A percentile compares a stretch with the other conserved stretches of the same genome.
These are phyloP conservation scores for Patellaria atrata DNA, from an alignment of 495 filamentous ascomycete genomes.

Conservation along the genomic window DNA sequence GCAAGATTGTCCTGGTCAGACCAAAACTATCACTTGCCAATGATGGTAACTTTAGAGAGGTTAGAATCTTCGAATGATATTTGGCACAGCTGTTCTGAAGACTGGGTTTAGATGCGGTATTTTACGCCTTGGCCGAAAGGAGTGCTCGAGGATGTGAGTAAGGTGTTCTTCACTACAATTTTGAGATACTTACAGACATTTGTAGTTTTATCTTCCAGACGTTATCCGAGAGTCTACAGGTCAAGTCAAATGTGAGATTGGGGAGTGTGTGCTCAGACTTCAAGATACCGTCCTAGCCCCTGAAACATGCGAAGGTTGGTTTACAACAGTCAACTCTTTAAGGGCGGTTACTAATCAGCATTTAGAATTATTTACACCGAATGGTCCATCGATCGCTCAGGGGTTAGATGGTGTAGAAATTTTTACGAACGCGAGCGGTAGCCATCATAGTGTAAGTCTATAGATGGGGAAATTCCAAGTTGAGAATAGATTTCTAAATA, in stretches of 20 bases:
- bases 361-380: conserved; percentile 31
- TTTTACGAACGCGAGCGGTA: conserved; percentile 60
- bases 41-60: too few relatives aligned
- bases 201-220: conserved; percentile 59
- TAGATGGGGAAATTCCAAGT: too few relatives aligned
- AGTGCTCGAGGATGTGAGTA: too few relatives aligned
- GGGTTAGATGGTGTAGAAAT: conserved; percentile 56
- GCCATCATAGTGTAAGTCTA: conserved; percentile 60
- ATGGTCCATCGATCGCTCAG: conserved; percentile 33
- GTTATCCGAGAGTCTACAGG: conserved; percentile 48
- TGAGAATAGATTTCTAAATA: too few relatives aligned
- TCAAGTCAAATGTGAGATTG: conserved; percentile 49
- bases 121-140: conserved; percentile 54
- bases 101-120: conserved; percentile 43
- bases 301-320: conserved; percentile 17
- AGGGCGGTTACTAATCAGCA: conserved; percentile 22
- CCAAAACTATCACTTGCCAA: conserved; percentile 78
- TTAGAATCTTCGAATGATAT: too few relatives aligned
- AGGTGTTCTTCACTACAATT: too few relatives aligned
- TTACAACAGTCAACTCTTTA: conserved; percentile 25
- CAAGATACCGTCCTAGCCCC: conserved; percentile 54
- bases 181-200: too few relatives aligned
- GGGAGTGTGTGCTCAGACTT: conserved; percentile 62
- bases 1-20: conserved; percentile 46
- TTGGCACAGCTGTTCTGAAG: too few relatives aligned